Percentiles rank a stretch among this genome's conserved stretches.
phyloP scores from a whole-genome alignment of 805 yeast species.

The Metschnikowia koreensis region DNA sequence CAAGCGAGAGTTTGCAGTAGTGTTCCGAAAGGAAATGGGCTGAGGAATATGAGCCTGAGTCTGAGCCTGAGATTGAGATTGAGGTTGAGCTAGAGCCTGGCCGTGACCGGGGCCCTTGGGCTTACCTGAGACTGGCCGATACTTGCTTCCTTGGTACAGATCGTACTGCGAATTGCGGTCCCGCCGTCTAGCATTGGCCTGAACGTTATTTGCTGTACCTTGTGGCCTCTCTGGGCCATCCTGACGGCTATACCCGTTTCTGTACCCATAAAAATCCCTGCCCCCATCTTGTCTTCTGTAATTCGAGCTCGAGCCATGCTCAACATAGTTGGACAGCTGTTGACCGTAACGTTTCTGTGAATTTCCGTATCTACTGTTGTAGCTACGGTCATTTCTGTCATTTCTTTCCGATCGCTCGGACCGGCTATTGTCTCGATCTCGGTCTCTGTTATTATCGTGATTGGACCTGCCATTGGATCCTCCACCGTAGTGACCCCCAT shows the following conservation, averaged over 20 bases:
- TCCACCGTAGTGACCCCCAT: slow-evolving; percentile 13
- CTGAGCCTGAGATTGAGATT: neutral
- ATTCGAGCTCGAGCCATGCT: slow-evolving; percentile 3
- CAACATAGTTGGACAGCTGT: slow-evolving; percentile 1
- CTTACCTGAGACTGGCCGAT: slow-evolving; percentile 8
- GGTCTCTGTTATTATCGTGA: slow-evolving; percentile 9
- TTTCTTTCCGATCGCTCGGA: slow-evolving; percentile 2
- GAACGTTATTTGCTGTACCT: neutral
- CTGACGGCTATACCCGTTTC: slow-evolving; percentile 5
- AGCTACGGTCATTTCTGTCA: slow-evolving; percentile 3
- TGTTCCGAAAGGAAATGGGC: neutral
- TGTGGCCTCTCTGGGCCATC: slow-evolving; percentile 1
- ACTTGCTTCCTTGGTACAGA: slow-evolving; percentile 18
- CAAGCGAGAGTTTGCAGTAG: neutral
- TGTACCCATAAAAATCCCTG: slow-evolving; percentile 15
- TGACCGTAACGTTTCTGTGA: slow-evolving; percentile 6
- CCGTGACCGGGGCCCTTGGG: slow-evolving; percentile 4
- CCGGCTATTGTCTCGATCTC: slow-evolving; percentile 9
- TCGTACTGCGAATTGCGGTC: slow-evolving; percentile 7
- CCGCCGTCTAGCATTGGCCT: slow-evolving; percentile 1
- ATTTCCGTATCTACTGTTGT: slow-evolving; percentile 5
- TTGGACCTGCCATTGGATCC: slow-evolving; percentile 5
- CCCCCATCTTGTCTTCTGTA: slow-evolving; percentile 9
- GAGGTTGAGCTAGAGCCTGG: neutral
- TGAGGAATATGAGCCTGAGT: neutral